Conservation (phyloP, 2,329 filamentous ascomycete genomes). For the Lachnellula hyalina region DNA sequence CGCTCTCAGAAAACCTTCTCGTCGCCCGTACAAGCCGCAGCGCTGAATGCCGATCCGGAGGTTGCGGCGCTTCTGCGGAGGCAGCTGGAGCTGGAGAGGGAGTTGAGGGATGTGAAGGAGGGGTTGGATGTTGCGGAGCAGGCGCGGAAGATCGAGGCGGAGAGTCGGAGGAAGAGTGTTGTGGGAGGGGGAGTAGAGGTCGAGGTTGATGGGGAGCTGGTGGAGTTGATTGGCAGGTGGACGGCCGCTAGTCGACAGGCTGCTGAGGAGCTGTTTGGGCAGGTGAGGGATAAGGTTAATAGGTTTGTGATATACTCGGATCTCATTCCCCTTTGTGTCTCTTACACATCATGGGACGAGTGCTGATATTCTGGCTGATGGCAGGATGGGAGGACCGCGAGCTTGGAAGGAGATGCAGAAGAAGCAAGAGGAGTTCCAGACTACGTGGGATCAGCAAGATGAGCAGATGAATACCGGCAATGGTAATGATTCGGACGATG, state of each 20-base stretch:
- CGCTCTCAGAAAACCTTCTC: slow-evolving; percentile 20
- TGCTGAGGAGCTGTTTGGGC: slow-evolving; percentile 62
- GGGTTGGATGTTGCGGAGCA: slow-evolving; percentile 48
- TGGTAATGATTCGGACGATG: slow-evolving; percentile 14
- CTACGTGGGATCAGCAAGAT: slow-evolving; percentile 35
- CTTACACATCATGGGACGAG: background rate
- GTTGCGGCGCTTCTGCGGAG: slow-evolving; percentile 28
- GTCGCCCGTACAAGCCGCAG: slow-evolving; percentile 30
- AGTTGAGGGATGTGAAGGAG: slow-evolving; percentile 26
- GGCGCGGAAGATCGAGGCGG: slow-evolving; percentile 44
- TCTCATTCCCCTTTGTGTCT: background rate
- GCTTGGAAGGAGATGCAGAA: slow-evolving; percentile 50
- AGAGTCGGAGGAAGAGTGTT: slow-evolving; percentile 15
- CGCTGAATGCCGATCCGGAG: slow-evolving; percentile 29
- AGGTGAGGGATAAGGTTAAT: slow-evolving; percentile 54
- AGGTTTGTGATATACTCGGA: slow-evolving; percentile 24
- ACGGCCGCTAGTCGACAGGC: slow-evolving; percentile 52
- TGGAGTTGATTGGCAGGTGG: slow-evolving; percentile 55
- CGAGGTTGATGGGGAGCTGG: slow-evolving; percentile 52
- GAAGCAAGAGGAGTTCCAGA: slow-evolving; percentile 37
- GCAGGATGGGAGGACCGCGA: slow-evolving; percentile 53
- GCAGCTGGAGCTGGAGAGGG: slow-evolving; percentile 31
- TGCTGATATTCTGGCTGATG: background rate
- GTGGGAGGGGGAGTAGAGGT: slow-evolving; percentile 33
- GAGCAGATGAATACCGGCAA: slow-evolving; percentile 15